Conservation (phyloP, 306 rosid species). For the Styphnolobium japonicum region DNA sequence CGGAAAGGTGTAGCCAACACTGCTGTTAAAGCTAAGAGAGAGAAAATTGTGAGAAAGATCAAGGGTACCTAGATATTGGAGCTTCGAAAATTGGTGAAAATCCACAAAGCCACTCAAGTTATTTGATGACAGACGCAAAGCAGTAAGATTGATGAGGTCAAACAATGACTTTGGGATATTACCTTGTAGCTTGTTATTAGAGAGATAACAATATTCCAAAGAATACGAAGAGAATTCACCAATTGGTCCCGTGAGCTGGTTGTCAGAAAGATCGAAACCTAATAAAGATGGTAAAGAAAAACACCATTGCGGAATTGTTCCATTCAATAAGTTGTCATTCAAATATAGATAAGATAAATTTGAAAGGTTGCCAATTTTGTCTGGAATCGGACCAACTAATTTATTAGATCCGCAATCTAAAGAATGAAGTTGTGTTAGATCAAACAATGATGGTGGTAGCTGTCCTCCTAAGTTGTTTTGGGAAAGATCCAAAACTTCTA, state of each 20-base stretch:
- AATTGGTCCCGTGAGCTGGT: neutral
- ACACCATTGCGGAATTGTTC: slow-evolving; percentile 9
- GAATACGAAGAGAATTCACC: neutral
- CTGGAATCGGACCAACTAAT: slow-evolving; percentile 14
- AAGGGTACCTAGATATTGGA: rapidly evolving
- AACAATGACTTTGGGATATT: slow-evolving; percentile 28
- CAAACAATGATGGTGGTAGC: slow-evolving; percentile 1
- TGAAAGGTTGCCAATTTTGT: neutral
- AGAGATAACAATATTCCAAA: neutral
- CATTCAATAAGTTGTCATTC: neutral
- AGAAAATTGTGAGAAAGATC: neutral
- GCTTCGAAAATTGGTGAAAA: neutral
- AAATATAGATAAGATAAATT: rapidly evolving
- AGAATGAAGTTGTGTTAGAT: neutral
- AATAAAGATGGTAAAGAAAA: neutral
- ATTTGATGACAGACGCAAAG: neutral
- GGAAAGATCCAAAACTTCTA: too few species aligned
- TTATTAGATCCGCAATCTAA: neutral
- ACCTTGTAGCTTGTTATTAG: slow-evolving; percentile 13
- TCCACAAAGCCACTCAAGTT: neutral
- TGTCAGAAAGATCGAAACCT: neutral
- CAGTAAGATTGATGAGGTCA: neutral
- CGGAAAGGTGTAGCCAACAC: neutral
- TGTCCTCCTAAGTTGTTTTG: too few species aligned
- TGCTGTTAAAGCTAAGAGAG: neutral